These are phyloP conservation scores for Ogataea wickerhamii DNA, from an alignment of 805 yeast species.

Conservation along the genomic window DNA sequence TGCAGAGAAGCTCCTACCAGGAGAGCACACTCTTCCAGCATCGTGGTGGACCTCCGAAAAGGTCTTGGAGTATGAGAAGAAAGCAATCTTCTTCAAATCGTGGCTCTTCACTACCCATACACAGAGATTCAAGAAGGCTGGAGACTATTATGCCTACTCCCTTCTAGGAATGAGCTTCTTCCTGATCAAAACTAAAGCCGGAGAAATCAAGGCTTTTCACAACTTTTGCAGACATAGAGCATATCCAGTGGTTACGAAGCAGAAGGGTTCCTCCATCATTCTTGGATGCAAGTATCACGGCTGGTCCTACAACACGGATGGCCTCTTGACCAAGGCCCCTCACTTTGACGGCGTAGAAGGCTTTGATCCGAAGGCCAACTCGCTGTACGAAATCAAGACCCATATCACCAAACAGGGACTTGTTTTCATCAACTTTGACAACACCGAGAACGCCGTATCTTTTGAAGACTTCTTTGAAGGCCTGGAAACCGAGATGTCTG, in stretches of 20 bases:
- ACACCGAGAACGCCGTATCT: constrained; percentile 39
- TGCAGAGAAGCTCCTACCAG: constrained; percentile 34
- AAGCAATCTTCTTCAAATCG: constrained; percentile 52
- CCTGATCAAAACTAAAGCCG: constrained; percentile 50
- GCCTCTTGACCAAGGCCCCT: constrained; percentile 57
- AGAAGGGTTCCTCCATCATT: constrained; percentile 53
- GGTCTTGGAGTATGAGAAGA: constrained; percentile 54
- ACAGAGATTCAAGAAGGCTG: constrained; percentile 52
- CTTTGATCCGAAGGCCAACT: constrained; percentile 52
- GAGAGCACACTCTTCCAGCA: constrained; percentile 56
- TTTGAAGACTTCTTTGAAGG: constrained; percentile 54
- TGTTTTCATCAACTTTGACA: constrained; percentile 53
- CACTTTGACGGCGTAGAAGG: constrained; percentile 59
- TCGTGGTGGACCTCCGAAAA: constrained; percentile 64
- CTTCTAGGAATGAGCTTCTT: constrained; percentile 54
- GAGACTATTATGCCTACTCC: constrained; percentile 51
- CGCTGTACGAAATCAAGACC: constrained; percentile 51
- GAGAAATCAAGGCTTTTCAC: constrained; percentile 56
- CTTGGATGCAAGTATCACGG: constrained; percentile 63
- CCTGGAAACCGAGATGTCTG: constrained; percentile 48
- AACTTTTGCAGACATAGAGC: constrained; percentile 66
- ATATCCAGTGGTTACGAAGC: constrained; percentile 57
- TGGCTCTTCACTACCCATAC: constrained; percentile 55
- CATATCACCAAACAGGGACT: constrained; percentile 55
- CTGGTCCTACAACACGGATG: constrained; percentile 63